A percentile compares a stretch with the other conserved stretches of the same genome.
Conservation (phyloP, 345 rosid species). For the Camelina neglecta region DNA sequence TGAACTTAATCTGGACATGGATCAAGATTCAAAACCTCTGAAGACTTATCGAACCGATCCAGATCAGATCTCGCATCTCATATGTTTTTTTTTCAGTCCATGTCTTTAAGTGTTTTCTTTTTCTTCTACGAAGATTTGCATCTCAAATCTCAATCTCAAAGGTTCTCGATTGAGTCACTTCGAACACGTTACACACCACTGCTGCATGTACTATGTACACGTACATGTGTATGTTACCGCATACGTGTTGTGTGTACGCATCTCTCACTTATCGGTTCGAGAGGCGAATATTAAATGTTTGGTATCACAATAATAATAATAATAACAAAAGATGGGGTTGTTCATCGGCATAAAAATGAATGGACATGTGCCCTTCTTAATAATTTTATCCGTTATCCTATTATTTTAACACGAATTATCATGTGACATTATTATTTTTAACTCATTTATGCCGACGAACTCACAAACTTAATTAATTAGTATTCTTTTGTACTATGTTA, state of each 20-base stretch:
- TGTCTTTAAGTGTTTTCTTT: not conserved
- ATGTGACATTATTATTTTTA: conserved; percentile 33
- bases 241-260: conserved; percentile 34
- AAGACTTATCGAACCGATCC: not conserved
- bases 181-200: conserved; percentile 13
- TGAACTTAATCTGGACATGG: not conserved
- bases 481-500: not conserved
- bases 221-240: conserved; percentile 24
- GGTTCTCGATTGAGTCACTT: conserved; percentile 19
- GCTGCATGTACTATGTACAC: conserved; percentile 24
- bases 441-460: conserved; percentile 31
- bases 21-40: not conserved
- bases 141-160: not conserved
- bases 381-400: conserved; percentile 14
- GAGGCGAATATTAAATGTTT: conserved; percentile 40
- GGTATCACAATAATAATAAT: not conserved
- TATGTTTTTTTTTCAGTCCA: not conserved
- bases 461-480: not conserved
- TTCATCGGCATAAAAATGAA: conserved; percentile 31
- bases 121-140: conserved; percentile 3
- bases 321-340: not conserved
- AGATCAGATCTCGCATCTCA: not conserved
- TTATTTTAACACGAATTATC: not conserved
- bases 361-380: conserved; percentile 35
- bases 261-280: conserved; percentile 12